Base-by-base conservation (phyloP, 2,329 filamentous ascomycete species). In the Colletotrichum tropicale region DNA sequence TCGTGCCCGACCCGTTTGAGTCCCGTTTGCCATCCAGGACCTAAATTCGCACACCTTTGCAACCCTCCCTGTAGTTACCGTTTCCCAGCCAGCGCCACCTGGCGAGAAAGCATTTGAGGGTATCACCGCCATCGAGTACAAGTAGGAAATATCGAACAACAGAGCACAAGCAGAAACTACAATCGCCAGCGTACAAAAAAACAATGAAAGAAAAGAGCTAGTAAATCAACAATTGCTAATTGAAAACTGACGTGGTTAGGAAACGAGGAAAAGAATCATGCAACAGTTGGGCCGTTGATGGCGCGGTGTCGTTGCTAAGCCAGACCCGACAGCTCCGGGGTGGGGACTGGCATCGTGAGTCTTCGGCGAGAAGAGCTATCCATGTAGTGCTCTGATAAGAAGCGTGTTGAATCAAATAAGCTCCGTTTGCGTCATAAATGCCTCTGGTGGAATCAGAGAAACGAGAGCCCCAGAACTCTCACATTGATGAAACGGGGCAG, bases 71-170 rank as follows among this genome's bases (percentile, higher is more conserved):
- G 26, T 52, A 55, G 66, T 38, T 67, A 62, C 66, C 48, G 62
- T 72, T 66, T 74, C 61, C 75, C 43, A 34, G 55, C 76, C 75
- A 77, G 75, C 73, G 75, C 75, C 73, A 73, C 75, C 65, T 70
- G 76, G 76, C 76, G 60, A 76, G 73, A 72, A 69, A 74, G 30
- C 70, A 69, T 69, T 55, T 48, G 28, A 73, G 76, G 76, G 66
- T 76, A 76, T 77, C 75, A 71, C 69, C 60, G 66, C 60, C 65
- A 12, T 38, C 65, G 43, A 43, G 24, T 73, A 66, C 56, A 65
- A 32, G 21, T 34, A 66, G 43, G 43, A 10, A 62, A 61, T n/a
- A 34, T 13, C 16, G 24, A 12, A 58, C 15, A 58, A 5, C 15
- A 43, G 26, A n/a, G n/a, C 32, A 36, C 58, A 32, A 26, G 36